phyloP scores from a whole-genome alignment of 352 stramenopile genomes.

The Albugo candida region DNA sequence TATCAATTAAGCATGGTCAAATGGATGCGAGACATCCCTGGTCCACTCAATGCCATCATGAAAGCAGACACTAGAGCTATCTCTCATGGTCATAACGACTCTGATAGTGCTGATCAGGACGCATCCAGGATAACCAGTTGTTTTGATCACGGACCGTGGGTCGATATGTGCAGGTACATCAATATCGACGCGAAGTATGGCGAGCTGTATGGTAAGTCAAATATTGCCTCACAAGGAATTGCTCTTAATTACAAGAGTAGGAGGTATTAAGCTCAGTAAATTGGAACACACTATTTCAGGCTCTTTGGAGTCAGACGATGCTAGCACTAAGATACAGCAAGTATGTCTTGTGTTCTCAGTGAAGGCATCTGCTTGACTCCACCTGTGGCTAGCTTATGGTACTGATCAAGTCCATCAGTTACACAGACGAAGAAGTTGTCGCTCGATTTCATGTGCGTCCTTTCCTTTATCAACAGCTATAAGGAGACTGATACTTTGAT shows the following conservation, averaged over 20 bases:
- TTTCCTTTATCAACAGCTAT: constrained; percentile 1
- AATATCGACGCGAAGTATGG: constrained; percentile 23
- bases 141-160: constrained; percentile 65
- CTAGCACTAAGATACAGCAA: neutral
- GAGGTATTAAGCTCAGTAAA: constrained; percentile 30
- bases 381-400: constrained; percentile 35
- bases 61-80: constrained; percentile 8
- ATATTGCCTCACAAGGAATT: neutral
- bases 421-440: constrained; percentile 67
- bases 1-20: constrained; percentile 57
- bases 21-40: constrained; percentile 50
- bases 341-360: neutral
- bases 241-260: constrained; percentile 38
- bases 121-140: constrained; percentile 33
- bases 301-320: neutral
- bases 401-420: constrained; percentile 62
- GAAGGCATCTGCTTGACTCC: too few relatives aligned
- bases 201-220: constrained; percentile 34
- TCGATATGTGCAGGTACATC: constrained; percentile 54
- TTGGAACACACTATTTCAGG: constrained; percentile 11
- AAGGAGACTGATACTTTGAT: neutral
- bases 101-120: too few relatives aligned
- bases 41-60: constrained; percentile 55
- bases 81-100: neutral
- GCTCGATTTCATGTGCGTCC: constrained; percentile 39